Base-by-base conservation (phyloP, 148 eudicot species). In the Drosera capensis region DNA sequence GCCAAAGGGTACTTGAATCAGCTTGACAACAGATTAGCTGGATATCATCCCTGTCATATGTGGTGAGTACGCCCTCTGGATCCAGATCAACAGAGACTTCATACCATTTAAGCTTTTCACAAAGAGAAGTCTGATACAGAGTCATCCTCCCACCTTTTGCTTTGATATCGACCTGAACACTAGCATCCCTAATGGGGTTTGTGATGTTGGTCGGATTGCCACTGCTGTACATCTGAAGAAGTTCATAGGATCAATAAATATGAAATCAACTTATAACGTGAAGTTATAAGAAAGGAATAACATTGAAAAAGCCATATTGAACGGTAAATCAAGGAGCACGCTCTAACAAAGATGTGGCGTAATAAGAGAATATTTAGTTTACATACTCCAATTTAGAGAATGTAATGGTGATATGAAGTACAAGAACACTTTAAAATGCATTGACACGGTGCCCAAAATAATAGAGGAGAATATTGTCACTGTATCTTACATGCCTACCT, bases 171-270 rank as follows among this genome's bases (percentile, higher is more conserved):
- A 88, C 70, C 56, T 83, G 94, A 66, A 80, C 87, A 68, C 77
- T 72, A 48, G 82, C 94, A 63, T 88, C 96, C 52, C 74, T 83
- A 45, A 88, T 73, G 34, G 96, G 96, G 65, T 88, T 88, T 49
- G 94, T 86, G 57, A 79, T 79, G 65, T 90, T 90, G 48, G 99
- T 80, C 20, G 99, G 99, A 61, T 90, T 90, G 47, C 95, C 95
- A 60, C 99, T 90, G 74, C 99, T 90, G 57, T 90, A 90, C 93
- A 90, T 90, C 99, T 90, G 81, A 34, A 53, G 45, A 30, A 52
- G 53, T 26, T 15, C 35, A 29, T 45, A 41, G 7, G 7, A 7
- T 17, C 23, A 1, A 34, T 29, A 29, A 29, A 5, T 34, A 34
- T 13, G 38, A 34, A 41, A 19, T 41, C 8, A 8, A 1, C 4